These are phyloP conservation scores for Saturnispora galanensis DNA, from an alignment of 805 yeast species.

Conservation along the genomic window DNA sequence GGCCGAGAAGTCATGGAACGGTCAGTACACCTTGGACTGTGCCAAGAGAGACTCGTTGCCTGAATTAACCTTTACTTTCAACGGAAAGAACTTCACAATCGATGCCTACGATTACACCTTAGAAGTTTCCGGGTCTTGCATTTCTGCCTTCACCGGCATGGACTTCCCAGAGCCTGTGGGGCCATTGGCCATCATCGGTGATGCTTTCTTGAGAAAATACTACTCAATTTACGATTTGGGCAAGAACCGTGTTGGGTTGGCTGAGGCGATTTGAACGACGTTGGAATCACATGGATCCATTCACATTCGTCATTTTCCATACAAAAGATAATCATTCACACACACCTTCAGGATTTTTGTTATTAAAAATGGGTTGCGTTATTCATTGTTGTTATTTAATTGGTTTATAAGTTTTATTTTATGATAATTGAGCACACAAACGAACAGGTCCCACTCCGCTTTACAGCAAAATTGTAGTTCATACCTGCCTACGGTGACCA, in stretches of 20 bases:
- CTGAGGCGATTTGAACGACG: conserved; percentile 46
- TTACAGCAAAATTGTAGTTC: no score
- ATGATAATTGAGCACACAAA: no score
- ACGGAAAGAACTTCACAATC: conserved; percentile 86
- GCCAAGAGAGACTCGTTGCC: conserved; percentile 75
- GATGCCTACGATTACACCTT: conserved; percentile 85
- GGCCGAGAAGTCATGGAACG: conserved; percentile 94
- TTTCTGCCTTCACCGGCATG: conserved; percentile 94
- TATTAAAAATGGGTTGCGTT: no score
- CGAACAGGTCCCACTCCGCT: no score
- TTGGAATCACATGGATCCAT: background rate
- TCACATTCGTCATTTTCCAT: background rate
- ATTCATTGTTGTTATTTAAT: no score
- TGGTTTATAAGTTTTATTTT: no score
- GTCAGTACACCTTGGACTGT: conserved; percentile 93
- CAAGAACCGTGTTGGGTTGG: conserved; percentile 90
- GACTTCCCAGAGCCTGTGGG: conserved; percentile 97
- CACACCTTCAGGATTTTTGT: no score
- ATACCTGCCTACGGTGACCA: no score
- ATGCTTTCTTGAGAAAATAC: conserved; percentile 90
- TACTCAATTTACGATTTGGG: conserved; percentile 91
- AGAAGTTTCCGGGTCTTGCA: conserved; percentile 91
- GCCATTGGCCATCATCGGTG: conserved; percentile 93
- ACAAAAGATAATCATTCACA: no score
- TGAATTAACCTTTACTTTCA: conserved; percentile 82